These are phyloP conservation scores for Nymphaea colorata DNA, from an alignment of 164 flowering plant species.

Conservation along the genomic window DNA sequence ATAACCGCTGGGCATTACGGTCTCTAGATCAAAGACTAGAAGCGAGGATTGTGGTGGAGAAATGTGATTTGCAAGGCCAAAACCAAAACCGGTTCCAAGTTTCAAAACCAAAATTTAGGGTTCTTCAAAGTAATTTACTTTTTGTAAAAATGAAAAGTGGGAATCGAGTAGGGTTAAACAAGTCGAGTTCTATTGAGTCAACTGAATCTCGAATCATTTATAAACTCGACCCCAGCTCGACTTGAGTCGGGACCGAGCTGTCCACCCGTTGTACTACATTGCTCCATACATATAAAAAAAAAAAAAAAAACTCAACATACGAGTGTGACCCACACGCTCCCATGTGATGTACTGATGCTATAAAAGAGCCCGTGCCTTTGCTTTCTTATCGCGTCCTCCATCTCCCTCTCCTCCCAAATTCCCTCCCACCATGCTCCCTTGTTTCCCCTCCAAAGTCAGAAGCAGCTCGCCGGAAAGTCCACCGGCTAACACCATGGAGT, in stretches of 20 bases:
- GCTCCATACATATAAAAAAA: not conserved
- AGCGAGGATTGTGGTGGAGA: too few species aligned
- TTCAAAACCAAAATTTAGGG: too few species aligned
- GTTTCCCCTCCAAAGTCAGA: not conserved
- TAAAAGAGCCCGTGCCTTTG: not conserved
- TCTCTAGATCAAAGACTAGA: too few species aligned
- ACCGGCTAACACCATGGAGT: slow-evolving; percentile 1
- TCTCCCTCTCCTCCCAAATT: not conserved
- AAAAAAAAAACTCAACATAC: too few species aligned
- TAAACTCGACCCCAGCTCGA: too few species aligned
- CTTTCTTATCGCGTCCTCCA: not conserved
- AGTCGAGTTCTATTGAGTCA: too few species aligned
- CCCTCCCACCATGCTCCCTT: not conserved
- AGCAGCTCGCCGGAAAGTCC: not conserved
- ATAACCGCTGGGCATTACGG: too few species aligned
- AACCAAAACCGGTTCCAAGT: too few species aligned
- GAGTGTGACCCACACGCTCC: not conserved
- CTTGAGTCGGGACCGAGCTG: not conserved
- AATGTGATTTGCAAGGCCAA: too few species aligned
- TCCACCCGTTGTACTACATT: not conserved
- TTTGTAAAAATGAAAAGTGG: too few species aligned
- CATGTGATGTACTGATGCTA: not conserved
- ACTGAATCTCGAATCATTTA: not conserved
- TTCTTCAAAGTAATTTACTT: too few species aligned
- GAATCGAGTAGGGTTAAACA: too few species aligned